These are phyloP conservation scores for Cryptosporidium viatorum DNA, from an alignment of 169 alveolate species.

Conservation along the genomic window DNA sequence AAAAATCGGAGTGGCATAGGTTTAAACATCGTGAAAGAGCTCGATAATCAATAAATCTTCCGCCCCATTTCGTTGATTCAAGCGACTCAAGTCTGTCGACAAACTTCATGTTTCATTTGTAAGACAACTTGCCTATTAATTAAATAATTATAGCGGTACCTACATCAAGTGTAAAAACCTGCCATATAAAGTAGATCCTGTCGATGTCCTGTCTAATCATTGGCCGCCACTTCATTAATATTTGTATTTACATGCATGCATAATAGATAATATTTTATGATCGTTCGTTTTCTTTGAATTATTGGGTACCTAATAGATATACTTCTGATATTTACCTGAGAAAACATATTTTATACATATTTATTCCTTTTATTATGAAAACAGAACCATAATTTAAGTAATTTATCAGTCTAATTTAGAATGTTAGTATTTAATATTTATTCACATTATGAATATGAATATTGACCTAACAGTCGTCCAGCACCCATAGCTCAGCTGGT, in stretches of 20 bases:
- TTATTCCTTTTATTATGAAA: neutral
- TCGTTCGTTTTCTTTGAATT: neutral
- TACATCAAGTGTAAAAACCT: neutral
- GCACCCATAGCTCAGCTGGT: conserved; percentile 96
- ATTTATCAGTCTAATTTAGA: neutral
- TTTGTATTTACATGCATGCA: neutral
- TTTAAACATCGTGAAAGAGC: conserved; percentile 45
- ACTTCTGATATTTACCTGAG: neutral
- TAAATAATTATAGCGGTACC: conserved; percentile 48
- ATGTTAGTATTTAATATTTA: too few species aligned
- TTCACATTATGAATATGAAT: neutral
- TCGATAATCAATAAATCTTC: conserved; percentile 76
- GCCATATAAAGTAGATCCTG: conserved; percentile 26
- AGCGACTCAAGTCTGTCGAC: conserved; percentile 76
- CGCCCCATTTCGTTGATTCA: conserved; percentile 78
- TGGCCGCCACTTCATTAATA: neutral
- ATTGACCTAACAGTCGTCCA: neutral
- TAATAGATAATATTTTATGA: neutral
- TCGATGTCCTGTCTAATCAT: neutral
- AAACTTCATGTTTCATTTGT: conserved; percentile 77
- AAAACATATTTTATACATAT: neutral
- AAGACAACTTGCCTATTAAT: conserved; percentile 26
- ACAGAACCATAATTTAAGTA: neutral
- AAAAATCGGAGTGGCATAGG: conserved; percentile 14
- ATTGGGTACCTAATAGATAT: neutral